Base-by-base conservation (phyloP, 2,329 filamentous ascomycete species). In the Penicillium sp. region DNA sequence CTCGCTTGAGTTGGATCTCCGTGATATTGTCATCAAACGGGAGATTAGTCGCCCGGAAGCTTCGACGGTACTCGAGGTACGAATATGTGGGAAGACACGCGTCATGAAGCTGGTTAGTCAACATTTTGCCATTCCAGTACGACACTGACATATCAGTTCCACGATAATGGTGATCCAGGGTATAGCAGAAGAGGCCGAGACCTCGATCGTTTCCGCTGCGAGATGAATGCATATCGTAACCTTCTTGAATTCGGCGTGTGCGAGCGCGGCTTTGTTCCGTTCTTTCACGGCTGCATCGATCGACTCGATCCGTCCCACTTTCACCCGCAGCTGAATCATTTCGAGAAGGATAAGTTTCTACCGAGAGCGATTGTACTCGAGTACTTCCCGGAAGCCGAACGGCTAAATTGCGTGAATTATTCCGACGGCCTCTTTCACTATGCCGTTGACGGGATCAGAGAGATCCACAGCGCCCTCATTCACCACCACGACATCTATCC, bases 281-380 rank as follows among this genome's bases (percentile, higher is more conserved):
- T 29, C 13, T 58, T 48, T 38, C 47, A 56, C 36, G 53, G 55
- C 34, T 36, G 43, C 13, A 53, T 57, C 37, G 37, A 54, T 47
- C 44, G 47, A 33, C 1, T 56, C 10, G 41, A 57, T 30, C 54
- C 49, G 0, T 32, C 42, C 2, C 26, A 37, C 16, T 53, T 53
- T 8, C 13, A 49, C 19, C 49, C 53, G 2, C n/a, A 18, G 41
- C 39, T 57, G 3, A 4, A 45, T 4, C 14, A 45, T 33, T 56
- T 59, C 36, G 16, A n/a, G 45, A 10, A 43, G 4, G 53, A 60
- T 33, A 42, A 50, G 35, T 38, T 38, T 20, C 30, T 39, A 9
- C 51, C 54, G 4, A 49, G 40, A 3, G 57, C 50, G 1, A 53
- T 62, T 7, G 29, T 61, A 4, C 37, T 59, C 11, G 58, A 59